Percentiles rank a stretch among this genome's conserved stretches.
These are phyloP conservation scores for Cercospora sp. DNA, from an alignment of 2,329 filamentous ascomycete genomes.

Conservation along the genomic window DNA sequence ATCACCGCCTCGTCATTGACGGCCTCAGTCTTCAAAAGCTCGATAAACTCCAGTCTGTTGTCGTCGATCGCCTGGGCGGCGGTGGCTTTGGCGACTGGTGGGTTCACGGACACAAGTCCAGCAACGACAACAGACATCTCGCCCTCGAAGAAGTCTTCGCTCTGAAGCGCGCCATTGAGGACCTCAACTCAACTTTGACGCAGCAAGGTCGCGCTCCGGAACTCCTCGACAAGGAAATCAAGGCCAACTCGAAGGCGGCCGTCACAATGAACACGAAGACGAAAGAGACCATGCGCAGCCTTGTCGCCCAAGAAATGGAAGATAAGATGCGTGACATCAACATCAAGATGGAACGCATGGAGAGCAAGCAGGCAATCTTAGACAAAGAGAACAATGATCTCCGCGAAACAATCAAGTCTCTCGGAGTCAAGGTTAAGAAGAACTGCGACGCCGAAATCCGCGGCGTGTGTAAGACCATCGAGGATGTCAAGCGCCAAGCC, in stretches of 20 bases:
- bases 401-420: no score
- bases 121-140: neutral
- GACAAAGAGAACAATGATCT: no score
- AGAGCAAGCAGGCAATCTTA: accelerated
- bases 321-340: neutral
- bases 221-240: neutral
- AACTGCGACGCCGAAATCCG: no score
- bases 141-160: neutral
- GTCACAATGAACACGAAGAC: neutral
- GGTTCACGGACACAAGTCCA: neutral
- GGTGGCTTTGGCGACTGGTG: constrained; percentile 3
- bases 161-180: neutral
- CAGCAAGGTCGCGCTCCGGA: neutral
- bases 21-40: neutral
- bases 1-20: neutral
- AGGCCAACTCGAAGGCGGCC: neutral
- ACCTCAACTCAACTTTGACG: neutral
- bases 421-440: no score
- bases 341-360: neutral
- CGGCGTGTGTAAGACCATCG: no score
- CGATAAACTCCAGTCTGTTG: neutral
- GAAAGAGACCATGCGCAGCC: neutral
- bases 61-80: neutral
- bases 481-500: no score
- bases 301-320: neutral